Evolutionary conservation across 106 monocot species (phyloP).

Genomic region (Amphibolis antarctica): DNA sequence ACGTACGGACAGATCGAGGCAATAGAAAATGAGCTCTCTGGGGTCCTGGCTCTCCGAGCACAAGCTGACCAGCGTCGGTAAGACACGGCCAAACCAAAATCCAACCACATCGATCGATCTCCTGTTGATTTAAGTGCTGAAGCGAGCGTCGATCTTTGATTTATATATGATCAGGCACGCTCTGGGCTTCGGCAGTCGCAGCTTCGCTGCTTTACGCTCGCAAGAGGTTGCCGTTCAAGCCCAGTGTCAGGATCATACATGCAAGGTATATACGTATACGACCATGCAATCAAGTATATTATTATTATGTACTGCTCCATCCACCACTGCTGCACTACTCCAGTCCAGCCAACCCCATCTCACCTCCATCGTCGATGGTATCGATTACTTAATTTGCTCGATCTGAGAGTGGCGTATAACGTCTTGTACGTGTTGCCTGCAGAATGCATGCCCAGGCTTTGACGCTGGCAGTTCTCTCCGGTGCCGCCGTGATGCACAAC

Average conservation of each 20-base stretch:
- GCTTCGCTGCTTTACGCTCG: constrained; percentile 33
- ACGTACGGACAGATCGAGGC: not conserved
- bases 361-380: too few relatives aligned
- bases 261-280: too few relatives aligned
- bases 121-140: too few relatives aligned
- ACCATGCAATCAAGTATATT: too few relatives aligned
- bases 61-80: constrained; percentile 51
- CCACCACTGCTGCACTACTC: not conserved
- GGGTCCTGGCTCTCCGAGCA: constrained; percentile 57
- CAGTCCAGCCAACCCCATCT: too few relatives aligned
- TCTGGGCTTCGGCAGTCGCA: constrained; percentile 52
- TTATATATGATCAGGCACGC: constrained; percentile 14
- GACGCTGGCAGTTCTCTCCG: constrained; percentile 53
- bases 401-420: too few relatives aligned
- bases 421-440: not conserved
- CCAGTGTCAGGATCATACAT: constrained; percentile 56
- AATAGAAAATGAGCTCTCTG: constrained; percentile 24
- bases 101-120: too few relatives aligned
- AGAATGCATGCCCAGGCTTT: constrained; percentile 73
- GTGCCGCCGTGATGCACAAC: constrained; percentile 47
- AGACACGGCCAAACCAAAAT: not conserved
- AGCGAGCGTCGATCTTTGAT: not conserved
- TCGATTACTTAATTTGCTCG: too few relatives aligned
- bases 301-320: too few relatives aligned
- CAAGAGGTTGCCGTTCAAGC: constrained; percentile 31